Evolutionary conservation across 805 yeast species (phyloP).

Genomic region (Lipomyces mesembrius): DNA sequence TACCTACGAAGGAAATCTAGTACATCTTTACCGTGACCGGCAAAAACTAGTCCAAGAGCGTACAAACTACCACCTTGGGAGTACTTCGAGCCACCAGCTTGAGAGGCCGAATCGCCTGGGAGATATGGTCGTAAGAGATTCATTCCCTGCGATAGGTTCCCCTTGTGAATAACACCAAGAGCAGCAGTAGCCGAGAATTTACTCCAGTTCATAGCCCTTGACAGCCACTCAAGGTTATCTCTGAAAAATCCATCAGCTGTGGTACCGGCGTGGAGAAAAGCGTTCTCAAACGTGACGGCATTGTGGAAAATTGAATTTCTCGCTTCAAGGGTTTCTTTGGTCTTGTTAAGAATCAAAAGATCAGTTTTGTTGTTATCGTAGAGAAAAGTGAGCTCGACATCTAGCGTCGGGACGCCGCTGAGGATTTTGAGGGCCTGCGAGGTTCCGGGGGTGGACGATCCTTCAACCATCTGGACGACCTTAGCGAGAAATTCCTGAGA

Average conservation of each 20-base stretch:
- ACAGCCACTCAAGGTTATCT: slow-evolving; percentile 91
- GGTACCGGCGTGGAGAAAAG: slow-evolving; percentile 94
- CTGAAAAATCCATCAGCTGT: slow-evolving; percentile 92
- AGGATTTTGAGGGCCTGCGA: slow-evolving; percentile 65
- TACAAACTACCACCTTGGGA: slow-evolving; percentile 95
- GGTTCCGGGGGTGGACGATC: slow-evolving; percentile 42
- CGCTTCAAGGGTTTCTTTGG: slow-evolving; percentile 83
- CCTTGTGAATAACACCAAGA: slow-evolving; percentile 93
- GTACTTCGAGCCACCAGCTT: slow-evolving; percentile 49
- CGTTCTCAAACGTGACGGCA: slow-evolving; percentile 92
- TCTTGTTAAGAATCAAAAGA: slow-evolving; percentile 73
- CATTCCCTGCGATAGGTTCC: slow-evolving; percentile 89
- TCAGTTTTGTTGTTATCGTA: slow-evolving; percentile 88
- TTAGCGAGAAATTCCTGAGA: slow-evolving; percentile 81
- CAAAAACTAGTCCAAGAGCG: slow-evolving; percentile 91
- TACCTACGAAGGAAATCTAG: slow-evolving; percentile 72
- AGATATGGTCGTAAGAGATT: slow-evolving; percentile 86
- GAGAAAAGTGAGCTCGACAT: slow-evolving; percentile 84
- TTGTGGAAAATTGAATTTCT: slow-evolving; percentile 93
- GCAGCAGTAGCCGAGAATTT: slow-evolving; percentile 98
- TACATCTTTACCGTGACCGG: slow-evolving; percentile 92
- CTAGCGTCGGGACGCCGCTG: slow-evolving; percentile 93
- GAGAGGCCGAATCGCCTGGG: slow-evolving; percentile 62
- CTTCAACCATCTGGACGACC: slow-evolving; percentile 46
- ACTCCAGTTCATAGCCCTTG: slow-evolving; percentile 98